Conservation (phyloP, 2,329 filamentous ascomycete species). For the Westerdykella aurantiaca region DNA sequence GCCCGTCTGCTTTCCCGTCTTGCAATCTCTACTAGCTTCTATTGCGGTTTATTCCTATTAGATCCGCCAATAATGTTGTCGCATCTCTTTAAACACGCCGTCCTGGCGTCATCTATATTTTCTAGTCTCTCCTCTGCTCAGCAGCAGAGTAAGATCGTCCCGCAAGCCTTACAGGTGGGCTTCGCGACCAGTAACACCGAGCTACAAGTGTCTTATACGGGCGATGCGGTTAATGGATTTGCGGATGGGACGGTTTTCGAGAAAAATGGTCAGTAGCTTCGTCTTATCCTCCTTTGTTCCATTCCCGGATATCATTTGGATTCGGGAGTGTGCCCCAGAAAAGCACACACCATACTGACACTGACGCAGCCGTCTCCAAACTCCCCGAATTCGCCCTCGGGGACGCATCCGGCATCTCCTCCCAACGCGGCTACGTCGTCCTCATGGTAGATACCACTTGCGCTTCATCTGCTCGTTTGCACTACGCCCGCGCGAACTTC, state of each 20-base stretch:
- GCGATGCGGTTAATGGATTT: constrained; percentile 24
- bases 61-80: too few relatives aligned
- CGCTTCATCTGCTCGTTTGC: constrained; percentile 20
- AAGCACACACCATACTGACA: background rate
- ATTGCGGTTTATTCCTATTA: too few relatives aligned
- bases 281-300: background rate
- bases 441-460: constrained; percentile 32
- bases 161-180: constrained; percentile 10
- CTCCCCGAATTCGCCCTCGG: constrained; percentile 31
- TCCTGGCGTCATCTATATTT: too few relatives aligned
- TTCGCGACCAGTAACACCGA: constrained; percentile 14
- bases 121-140: constrained; percentile 1
- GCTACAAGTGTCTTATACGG: constrained; percentile 27
- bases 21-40: too few relatives aligned
- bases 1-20: too few relatives aligned
- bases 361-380: background rate
- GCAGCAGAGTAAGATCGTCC: constrained; percentile 3
- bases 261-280: constrained; percentile 16
- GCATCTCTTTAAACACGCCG: too few relatives aligned
- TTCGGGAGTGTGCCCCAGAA: too few relatives aligned
- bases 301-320: background rate
- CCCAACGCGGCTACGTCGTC: constrained; percentile 23
- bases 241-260: constrained; percentile 21
- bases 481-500: constrained; percentile 31
- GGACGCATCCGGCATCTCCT: constrained; percentile 27